phyloP scores from a whole-genome alignment of 345 rosid genomes.

The Euphorbia tirucalli region DNA sequence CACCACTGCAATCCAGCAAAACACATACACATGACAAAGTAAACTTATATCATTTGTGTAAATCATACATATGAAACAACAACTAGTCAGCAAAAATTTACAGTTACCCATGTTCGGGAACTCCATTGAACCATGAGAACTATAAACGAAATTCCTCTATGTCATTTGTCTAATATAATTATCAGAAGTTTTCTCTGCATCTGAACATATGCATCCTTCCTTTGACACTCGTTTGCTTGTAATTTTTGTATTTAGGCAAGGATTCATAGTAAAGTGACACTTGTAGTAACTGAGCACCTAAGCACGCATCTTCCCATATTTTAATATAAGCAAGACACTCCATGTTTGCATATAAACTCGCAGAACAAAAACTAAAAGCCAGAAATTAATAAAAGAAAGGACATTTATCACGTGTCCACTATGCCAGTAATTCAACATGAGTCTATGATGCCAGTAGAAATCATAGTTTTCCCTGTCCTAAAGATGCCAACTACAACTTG shows the following conservation, averaged over 20 bases:
- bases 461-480: neutral
- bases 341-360: neutral
- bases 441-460: too few relatives aligned
- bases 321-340: neutral
- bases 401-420: too few relatives aligned
- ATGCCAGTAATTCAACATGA: too few relatives aligned
- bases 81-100: neutral
- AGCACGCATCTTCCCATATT: too few relatives aligned
- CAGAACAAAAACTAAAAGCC: neutral
- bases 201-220: neutral
- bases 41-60: neutral
- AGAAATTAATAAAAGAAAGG: neutral
- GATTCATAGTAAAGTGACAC: neutral
- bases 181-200: neutral
- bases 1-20: conserved; percentile 25
- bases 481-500: neutral
- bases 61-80: neutral
- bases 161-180: neutral
- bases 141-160: neutral
- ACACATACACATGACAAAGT: neutral
- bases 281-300: neutral
- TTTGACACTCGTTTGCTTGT: neutral
- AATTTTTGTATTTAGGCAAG: neutral
- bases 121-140: neutral
- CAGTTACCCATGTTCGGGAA: neutral